Percentiles rank a stretch among this genome's conserved stretches.
These are phyloP conservation scores for Suillus placidus DNA, from an alignment of 768 basidiomycete genomes.

Conservation along the genomic window DNA sequence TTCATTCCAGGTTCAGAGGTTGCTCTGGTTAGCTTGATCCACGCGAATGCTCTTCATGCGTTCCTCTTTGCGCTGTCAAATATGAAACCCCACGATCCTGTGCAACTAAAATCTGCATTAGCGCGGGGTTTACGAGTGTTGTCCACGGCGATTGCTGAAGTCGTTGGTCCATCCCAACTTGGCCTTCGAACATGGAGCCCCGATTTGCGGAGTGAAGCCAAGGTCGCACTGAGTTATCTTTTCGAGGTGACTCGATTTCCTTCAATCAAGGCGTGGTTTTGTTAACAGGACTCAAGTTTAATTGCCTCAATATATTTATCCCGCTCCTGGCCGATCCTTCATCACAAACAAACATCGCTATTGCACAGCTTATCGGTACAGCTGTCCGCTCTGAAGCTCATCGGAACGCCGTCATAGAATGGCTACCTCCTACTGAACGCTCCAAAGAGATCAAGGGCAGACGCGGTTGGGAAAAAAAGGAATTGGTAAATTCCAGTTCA, in stretches of 20 bases:
- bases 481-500: constrained; percentile 40
- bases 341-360: constrained; percentile 45
- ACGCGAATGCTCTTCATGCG: constrained; percentile 57
- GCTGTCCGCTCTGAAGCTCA: constrained; percentile 53
- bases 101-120: constrained; percentile 55
- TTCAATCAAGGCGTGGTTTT: not conserved
- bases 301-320: constrained; percentile 66
- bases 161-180: constrained; percentile 70
- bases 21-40: constrained; percentile 59
- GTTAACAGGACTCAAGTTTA: constrained; percentile 40
- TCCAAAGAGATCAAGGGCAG: constrained; percentile 56
- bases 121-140: constrained; percentile 65
- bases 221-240: constrained; percentile 56
- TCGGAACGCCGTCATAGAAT: constrained; percentile 55
- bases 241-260: constrained; percentile 51
- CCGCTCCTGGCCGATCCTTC: constrained; percentile 57
- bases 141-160: constrained; percentile 61
- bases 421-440: constrained; percentile 63
- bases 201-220: constrained; percentile 53
- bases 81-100: constrained; percentile 40
- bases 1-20: constrained; percentile 52
- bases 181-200: constrained; percentile 45
- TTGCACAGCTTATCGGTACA: constrained; percentile 61
- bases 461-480: constrained; percentile 76
- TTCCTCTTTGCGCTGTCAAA: constrained; percentile 64